Evolutionary conservation across 345 rosid species (phyloP).

Genomic region (Sapria himalayana): DNA sequence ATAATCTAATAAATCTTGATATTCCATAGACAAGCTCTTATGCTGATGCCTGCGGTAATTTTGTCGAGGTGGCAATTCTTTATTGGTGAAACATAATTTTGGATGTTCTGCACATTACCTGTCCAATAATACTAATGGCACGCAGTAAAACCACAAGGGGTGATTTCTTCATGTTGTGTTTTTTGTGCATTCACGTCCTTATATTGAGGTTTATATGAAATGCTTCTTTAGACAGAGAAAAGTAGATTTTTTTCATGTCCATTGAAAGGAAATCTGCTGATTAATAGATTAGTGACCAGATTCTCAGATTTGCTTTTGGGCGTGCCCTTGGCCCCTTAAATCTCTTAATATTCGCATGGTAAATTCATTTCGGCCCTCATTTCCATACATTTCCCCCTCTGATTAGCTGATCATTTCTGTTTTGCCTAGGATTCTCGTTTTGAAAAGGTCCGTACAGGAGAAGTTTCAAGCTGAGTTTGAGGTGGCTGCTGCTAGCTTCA

Average conservation of each 20-base stretch:
- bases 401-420: too few relatives aligned
- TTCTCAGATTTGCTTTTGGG: constrained; percentile 11
- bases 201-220: constrained; percentile 10
- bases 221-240: constrained; percentile 10
- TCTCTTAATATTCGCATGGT: constrained; percentile 10
- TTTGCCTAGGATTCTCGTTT: constrained; percentile 56
- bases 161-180: constrained; percentile 4
- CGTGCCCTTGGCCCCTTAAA: constrained; percentile 12
- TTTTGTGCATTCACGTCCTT: constrained; percentile 6
- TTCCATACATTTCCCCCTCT: too few relatives aligned
- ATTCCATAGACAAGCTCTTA: too few relatives aligned
- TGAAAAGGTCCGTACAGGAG: constrained; percentile 58
- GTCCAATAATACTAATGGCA: too few relatives aligned
- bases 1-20: too few relatives aligned
- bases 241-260: constrained; percentile 10
- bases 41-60: too few relatives aligned
- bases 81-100: too few relatives aligned
- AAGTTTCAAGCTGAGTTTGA: constrained; percentile 58
- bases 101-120: too few relatives aligned
- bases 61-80: too few relatives aligned
- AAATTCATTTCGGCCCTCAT: constrained; percentile 1
- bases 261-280: constrained; percentile 15
- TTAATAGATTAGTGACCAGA: constrained; percentile 13
- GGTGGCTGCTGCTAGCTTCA: constrained; percentile 50
- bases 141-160: not conserved